Percentiles rank a stretch among this genome's conserved stretches.
phyloP scores from a whole-genome alignment of 2,329 filamentous ascomycete species.

The Sclerotinia borealis region DNA sequence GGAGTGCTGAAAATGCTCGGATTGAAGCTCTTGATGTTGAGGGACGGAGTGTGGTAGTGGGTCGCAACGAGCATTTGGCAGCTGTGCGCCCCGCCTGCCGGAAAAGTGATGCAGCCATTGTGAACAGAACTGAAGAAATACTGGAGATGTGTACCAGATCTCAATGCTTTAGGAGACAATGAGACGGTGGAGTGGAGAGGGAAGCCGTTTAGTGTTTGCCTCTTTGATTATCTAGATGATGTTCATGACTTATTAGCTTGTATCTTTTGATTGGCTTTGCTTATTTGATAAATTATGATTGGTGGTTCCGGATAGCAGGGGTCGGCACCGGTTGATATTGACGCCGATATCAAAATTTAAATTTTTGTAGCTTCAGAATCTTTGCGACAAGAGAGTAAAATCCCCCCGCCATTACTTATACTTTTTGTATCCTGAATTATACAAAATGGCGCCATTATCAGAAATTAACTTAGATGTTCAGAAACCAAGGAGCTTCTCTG shows the following conservation, averaged over 20 bases:
- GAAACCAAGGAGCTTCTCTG: constrained; percentile 3
- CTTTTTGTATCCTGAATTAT: constrained; percentile 32
- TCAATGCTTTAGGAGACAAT: constrained; percentile 21
- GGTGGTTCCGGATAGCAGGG: not conserved
- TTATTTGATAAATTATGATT: constrained; percentile 3
- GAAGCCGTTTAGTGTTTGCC: not conserved
- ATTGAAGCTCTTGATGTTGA: constrained; percentile 35
- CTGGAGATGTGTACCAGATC: constrained; percentile 23
- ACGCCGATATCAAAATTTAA: constrained; percentile 12
- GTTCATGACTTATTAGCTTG: constrained; percentile 19
- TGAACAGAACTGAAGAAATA: constrained; percentile 28
- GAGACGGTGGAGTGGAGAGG: constrained; percentile 17
- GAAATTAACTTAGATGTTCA: not conserved
- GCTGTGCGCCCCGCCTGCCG: constrained; percentile 67
- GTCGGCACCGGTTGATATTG: constrained; percentile 10
- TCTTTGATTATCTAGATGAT: constrained; percentile 19
- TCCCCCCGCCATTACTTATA: not conserved
- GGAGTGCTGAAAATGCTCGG: constrained; percentile 61
- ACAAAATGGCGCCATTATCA: constrained; percentile 23
- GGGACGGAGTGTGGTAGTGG: constrained; percentile 29
- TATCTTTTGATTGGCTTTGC: constrained; percentile 10
- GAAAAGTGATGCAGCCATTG: constrained; percentile 68
- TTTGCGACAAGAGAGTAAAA: constrained; percentile 8
- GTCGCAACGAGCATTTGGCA: constrained; percentile 57
- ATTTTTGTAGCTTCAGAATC: constrained; percentile 8